These are phyloP conservation scores for Mariannaea elegans DNA, from an alignment of 2,329 filamentous ascomycete genomes.

Conservation along the genomic window DNA sequence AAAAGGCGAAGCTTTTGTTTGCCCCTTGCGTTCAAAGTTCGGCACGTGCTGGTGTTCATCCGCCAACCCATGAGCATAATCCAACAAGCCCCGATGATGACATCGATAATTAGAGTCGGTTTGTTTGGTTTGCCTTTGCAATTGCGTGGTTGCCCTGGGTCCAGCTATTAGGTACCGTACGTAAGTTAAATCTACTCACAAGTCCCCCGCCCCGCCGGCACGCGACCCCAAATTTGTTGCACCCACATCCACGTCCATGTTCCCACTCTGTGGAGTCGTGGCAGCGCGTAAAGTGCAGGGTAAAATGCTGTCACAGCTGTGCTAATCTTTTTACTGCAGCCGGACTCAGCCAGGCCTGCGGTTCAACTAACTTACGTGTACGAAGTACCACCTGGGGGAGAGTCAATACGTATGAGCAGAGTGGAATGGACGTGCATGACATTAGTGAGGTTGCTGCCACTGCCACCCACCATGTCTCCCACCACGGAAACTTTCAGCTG, in stretches of 20 bases:
- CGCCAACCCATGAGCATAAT: too few species aligned
- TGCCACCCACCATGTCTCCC: background rate
- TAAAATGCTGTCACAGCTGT: background rate
- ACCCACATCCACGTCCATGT: constrained; percentile 8
- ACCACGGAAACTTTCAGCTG: background rate
- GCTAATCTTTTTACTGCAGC: background rate
- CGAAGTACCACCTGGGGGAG: background rate
- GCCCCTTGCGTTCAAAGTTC: too few species aligned
- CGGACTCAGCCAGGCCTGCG: too few species aligned
- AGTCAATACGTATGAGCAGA: constrained; percentile 2
- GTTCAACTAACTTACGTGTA: constrained; percentile 4
- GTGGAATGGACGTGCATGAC: background rate
- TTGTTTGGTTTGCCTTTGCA: background rate
- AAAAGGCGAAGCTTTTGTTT: background rate
- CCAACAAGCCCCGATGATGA: too few species aligned
- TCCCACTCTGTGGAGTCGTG: constrained; percentile 21
- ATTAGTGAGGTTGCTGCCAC: background rate
- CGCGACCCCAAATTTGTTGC: constrained; percentile 22
- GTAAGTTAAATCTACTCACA: too few species aligned
- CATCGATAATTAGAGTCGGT: too few species aligned
- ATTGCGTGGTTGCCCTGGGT: background rate
- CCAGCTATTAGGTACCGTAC: too few species aligned
- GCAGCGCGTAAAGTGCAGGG: constrained; percentile 25
- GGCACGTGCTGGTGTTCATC: too few species aligned
- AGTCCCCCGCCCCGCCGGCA: constrained; percentile 17